Base-by-base conservation (phyloP, 257 asterid genomes). In the Thymus quinquecostatus region DNA sequence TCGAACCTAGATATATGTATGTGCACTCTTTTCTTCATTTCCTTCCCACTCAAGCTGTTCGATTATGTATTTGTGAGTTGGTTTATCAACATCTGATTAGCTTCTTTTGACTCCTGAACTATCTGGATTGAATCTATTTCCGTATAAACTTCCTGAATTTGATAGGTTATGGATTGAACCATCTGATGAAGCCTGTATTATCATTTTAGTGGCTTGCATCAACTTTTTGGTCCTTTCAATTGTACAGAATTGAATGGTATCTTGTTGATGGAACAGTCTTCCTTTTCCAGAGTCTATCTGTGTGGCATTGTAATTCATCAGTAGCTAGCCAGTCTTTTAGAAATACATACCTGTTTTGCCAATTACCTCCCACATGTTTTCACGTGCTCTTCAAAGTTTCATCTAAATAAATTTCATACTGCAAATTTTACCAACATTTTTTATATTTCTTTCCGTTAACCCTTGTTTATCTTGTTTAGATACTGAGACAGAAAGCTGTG, bases 401-500 rank as follows among this genome's bases (percentile, higher is more conserved):
- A 8, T 32, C 11, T 11, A 27, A 27, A 54, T 54, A 30, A 28
- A 9, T 30, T 57, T 57, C 32, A 32, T 11, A 30, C 4, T 54
- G 59, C 33, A 54, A 21, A 54, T 59, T 59, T 27, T 21, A 10
- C 64, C 28, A 13, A 34, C 13, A 2, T 1, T 10, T 28, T 43
- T 27, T 28, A 13, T 28, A 8, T 10, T 5, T 36, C 30, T 64
- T 47, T 40, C 33, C 21, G 57, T 48, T 58, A 60, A 51, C 53
- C 12, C 59, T 62, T 43, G 60, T 67, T 54, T n/a, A 65, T 70
- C 73, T 68, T 63, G 67, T 64, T 77, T 82, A 92, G 99, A 92
- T 85, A 84, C 86, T 3, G 82, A 86, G 73, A 50, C 75, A 47
- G 91, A 89, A 80, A 70, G 80, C 64, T 92, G 99, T 73, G 96